These are phyloP conservation scores for Andrographis paniculata DNA, from an alignment of 305 asterid genomes.

Conservation along the genomic window DNA sequence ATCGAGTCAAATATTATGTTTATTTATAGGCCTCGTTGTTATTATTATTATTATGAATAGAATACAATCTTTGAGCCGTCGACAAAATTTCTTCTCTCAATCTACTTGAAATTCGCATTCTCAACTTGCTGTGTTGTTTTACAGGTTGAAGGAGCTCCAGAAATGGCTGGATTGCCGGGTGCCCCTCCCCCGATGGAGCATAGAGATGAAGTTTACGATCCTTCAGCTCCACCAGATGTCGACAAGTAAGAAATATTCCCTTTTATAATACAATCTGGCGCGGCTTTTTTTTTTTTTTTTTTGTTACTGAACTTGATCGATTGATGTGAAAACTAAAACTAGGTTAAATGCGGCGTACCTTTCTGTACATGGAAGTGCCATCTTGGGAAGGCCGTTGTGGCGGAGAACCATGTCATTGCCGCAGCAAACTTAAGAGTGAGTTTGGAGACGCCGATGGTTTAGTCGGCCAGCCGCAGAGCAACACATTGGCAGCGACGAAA, in stretches of 20 bases:
- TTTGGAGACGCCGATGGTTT: no score
- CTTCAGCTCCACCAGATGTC: conserved; percentile 75
- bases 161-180: conserved; percentile 47
- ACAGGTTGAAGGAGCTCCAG: conserved; percentile 68
- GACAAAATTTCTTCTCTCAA: no score
- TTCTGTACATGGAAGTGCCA: conserved; percentile 67
- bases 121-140: no score
- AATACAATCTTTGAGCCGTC: no score
- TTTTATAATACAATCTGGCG: no score
- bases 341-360: conserved; percentile 85
- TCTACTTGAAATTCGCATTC: no score
- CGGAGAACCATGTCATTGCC: conserved; percentile 48
- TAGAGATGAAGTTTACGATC: conserved; percentile 65
- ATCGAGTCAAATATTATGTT: no score
- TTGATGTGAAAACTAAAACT: neutral
- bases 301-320: neutral
- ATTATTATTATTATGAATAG: no score
- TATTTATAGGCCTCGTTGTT: no score
- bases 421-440: conserved; percentile 38
- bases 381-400: conserved; percentile 86
- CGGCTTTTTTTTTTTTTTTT: neutral
- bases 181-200: conserved; percentile 55
- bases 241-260: conserved; percentile 88
- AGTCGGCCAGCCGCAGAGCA: no score
- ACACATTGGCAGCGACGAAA: no score